Base-by-base conservation (phyloP, 192 early-diverging fungal species). In the Lobosporangium transversale region DNA sequence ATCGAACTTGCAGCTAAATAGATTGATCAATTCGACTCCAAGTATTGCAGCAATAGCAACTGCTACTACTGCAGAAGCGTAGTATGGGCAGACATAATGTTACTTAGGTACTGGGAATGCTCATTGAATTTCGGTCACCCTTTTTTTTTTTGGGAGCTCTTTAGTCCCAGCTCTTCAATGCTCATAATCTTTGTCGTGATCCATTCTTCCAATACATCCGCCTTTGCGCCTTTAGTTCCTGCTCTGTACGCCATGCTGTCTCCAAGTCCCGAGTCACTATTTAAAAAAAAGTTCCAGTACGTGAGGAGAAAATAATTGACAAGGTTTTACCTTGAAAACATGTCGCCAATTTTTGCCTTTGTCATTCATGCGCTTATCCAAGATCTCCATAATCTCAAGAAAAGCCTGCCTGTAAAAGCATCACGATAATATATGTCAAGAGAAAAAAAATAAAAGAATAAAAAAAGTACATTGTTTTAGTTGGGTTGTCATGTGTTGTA, bases 331-430 rank as follows among this genome's bases (percentile, higher is more conserved):
- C 85, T 99, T 99, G 79, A 94, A 98, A 30, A 99, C 96, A 80
- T 99, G 97, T 58, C 96, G 85, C 97, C 97, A 99, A 83, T 97
- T 91, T 82, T 95, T 97, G 36, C 97, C 97, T 68, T 91, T 91
- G 82, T 99, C 97, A 68, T 98, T 97, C 74, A 99, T 82, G 10
- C 96, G 88, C 86, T 97, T 98, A 76, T 99, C 96, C 30, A 99
- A 71, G 80, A 99, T 96, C 67, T 97, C 94, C 96, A 99, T 98
- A 52, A 99, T 94, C 63, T 95, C 96, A 58, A 94, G 52, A 86
- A 96, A 97, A 48, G 95, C 93, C 49, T 90, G 89, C 48, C 96
- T 92, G 40, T n/a, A 11, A 31, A 21, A 49, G 33, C 17, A 24
- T 32, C 29, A 35, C 30, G 35, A 61, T 17, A 20, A 20, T 8